Conservation (phyloP, 2,329 filamentous ascomycete species). For the Tolypocladium sp. region DNA sequence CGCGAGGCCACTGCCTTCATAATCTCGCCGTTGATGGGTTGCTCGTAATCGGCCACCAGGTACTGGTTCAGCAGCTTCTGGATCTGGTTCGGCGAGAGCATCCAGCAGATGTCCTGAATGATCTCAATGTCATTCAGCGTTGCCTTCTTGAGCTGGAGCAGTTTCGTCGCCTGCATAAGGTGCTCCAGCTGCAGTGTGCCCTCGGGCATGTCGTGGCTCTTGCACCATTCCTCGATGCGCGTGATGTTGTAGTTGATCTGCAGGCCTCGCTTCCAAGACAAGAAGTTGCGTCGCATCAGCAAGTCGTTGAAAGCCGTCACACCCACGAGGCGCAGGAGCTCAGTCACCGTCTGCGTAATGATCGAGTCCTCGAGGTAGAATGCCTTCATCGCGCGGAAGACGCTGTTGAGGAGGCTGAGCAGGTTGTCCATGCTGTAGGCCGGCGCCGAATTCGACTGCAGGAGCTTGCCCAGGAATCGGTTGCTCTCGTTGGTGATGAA, state of each 20-base stretch:
- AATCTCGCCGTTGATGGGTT: conserved; percentile 98
- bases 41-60: conserved; percentile 95
- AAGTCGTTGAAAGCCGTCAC: conserved; percentile 98
- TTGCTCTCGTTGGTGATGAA: conserved; percentile 99
- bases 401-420: conserved; percentile 88
- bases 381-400: conserved; percentile 97
- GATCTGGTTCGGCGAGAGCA: conserved; percentile 98
- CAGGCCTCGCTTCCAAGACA: conserved; percentile 97
- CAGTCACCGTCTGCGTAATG: conserved; percentile 89
- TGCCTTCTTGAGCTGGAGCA: conserved; percentile 96
- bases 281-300: conserved; percentile 94
- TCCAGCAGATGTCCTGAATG: conserved; percentile 99
- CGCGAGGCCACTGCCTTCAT: conserved; percentile 98
- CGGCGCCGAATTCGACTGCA: conserved; percentile 80
- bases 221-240: conserved; percentile 98
- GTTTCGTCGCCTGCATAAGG: conserved; percentile 98
- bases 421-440: conserved; percentile 99
- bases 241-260: conserved; percentile 99
- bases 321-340: conserved; percentile 84
- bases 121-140: conserved; percentile 99
- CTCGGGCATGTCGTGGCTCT: conserved; percentile 99
- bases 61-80: conserved; percentile 99
- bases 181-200: conserved; percentile 96
- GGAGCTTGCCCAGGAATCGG: conserved; percentile 92
- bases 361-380: conserved; percentile 96